Evolutionary conservation across 345 rosid species (phyloP).

Genomic region (Melaleuca alternifolia): DNA sequence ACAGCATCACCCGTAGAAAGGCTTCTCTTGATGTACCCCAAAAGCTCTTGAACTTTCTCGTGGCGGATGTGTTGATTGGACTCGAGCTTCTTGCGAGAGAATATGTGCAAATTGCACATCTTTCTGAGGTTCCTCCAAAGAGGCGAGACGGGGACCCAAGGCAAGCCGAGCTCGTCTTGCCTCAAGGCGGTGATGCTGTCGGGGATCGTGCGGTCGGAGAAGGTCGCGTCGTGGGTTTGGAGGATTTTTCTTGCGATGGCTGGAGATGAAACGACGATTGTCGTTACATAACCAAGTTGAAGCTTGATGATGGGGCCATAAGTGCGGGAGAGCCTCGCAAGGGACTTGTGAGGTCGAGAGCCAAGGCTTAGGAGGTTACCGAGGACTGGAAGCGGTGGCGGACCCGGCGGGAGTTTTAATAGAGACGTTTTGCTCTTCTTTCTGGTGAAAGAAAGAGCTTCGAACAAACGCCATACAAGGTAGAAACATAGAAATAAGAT

Average conservation of each 20-base stretch:
- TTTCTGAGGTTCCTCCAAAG: slow-evolving; percentile 12
- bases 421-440: background rate
- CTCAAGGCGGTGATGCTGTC: slow-evolving; percentile 4
- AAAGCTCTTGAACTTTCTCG: slow-evolving; percentile 3
- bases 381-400: slow-evolving; percentile 7
- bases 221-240: slow-evolving; percentile 10
- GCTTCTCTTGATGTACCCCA: slow-evolving; percentile 1
- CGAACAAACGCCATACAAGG: background rate
- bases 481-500: background rate
- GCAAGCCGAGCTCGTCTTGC: background rate
- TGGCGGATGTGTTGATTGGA: slow-evolving; percentile 1
- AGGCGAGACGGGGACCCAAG: slow-evolving; percentile 2
- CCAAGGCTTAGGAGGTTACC: slow-evolving; percentile 22
- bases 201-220: slow-evolving; percentile 5
- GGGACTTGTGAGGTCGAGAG: slow-evolving; percentile 16
- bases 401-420: slow-evolving; percentile 24
- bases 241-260: slow-evolving; percentile 16
- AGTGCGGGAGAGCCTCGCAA: slow-evolving; percentile 18
- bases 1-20: slow-evolving; percentile 8
- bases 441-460: background rate
- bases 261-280: slow-evolving; percentile 15
- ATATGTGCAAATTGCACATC: slow-evolving; percentile 1
- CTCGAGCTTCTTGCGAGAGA: slow-evolving; percentile 6
- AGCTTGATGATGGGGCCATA: slow-evolving; percentile 30
- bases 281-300: slow-evolving; percentile 20